Evolutionary conservation across 2,329 filamentous ascomycete genomes (phyloP), one percentile per base, ranked within the genome.

Genomic region (Onygenales sp.): DNA sequence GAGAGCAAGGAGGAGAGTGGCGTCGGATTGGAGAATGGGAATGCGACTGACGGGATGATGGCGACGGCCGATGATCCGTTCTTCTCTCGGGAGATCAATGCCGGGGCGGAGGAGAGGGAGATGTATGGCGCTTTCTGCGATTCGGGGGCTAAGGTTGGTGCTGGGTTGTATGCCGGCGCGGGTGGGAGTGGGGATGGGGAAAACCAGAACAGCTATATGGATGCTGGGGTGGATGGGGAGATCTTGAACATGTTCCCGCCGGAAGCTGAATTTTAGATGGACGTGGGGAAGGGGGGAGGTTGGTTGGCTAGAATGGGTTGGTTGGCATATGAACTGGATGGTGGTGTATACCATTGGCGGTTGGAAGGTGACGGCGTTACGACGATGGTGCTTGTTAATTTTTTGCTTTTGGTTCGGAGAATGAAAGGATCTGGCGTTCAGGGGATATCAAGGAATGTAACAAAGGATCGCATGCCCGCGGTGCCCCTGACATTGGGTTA

Each of bases 111-210:
- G 42, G 51, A 57, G 9, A 46, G 42, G 10, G 31, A 51, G 5
- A 4, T 48, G 32, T 56, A 56, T 21, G 49, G 49, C 13, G 34
- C 54, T 27, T 58, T 58, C 57, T 58, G 56, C 47, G 44, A 50
- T 43, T 51, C 52, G 10, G 42, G 42, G 10, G 42, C 11, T 3
- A 9, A 27, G 0, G 42, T 2, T 14, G 31, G 10, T 17, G 32
- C 32, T 14, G 52, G 42, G 9, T 37, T 6, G 17, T 33, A 51
- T 47, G 40, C 13, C 7, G 51, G 55, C 14, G 48, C 50, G 31
- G 34, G 8, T n/a, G 43, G 36, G 7, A 17, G 11, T 9, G 47
- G 53, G 31, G 42, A 50, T 13, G 40, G 40, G 2, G 49, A 45
- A 17, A 32, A 39, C 7, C 52, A 55, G 13, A 5, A 34, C 31